Conservation (phyloP, 2,329 filamentous ascomycete genomes). For the Claviceps sp. region DNA sequence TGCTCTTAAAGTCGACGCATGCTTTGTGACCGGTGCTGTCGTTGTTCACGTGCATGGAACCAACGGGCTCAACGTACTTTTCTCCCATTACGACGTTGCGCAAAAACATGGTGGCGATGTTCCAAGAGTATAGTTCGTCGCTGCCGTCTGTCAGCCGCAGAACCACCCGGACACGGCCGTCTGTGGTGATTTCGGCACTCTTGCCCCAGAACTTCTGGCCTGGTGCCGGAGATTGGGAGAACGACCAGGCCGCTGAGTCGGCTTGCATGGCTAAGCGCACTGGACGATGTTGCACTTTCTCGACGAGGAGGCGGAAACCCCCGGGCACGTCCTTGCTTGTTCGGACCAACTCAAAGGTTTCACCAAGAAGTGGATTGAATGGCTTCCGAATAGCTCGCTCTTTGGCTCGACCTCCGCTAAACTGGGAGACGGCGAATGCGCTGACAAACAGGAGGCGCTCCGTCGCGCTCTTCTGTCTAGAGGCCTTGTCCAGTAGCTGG, state of each 20-base stretch:
- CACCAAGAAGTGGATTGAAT: slow-evolving; percentile 92
- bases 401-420: slow-evolving; percentile 69
- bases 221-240: slow-evolving; percentile 75
- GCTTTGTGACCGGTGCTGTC: slow-evolving; percentile 76
- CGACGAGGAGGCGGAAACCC: slow-evolving; percentile 82
- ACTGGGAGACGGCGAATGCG: slow-evolving; percentile 80
- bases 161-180: slow-evolving; percentile 69
- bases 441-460: slow-evolving; percentile 75
- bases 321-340: slow-evolving; percentile 58
- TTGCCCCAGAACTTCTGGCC: slow-evolving; percentile 99
- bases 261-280: slow-evolving; percentile 90
- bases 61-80: slow-evolving; percentile 93
- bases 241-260: slow-evolving; percentile 72
- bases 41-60: slow-evolving; percentile 73
- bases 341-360: slow-evolving; percentile 86
- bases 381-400: slow-evolving; percentile 91
- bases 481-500: slow-evolving; percentile 64
- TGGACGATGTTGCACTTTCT: slow-evolving; percentile 88
- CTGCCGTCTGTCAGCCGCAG: slow-evolving; percentile 51
- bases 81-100: slow-evolving; percentile 96
- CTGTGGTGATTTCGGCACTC: slow-evolving; percentile 84
- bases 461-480: slow-evolving; percentile 40
- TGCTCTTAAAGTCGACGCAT: slow-evolving; percentile 79
- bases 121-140: slow-evolving; percentile 82
- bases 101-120: slow-evolving; percentile 74